Evolutionary conservation across 768 basidiomycete species (phyloP).

Genomic region (Rhodotorula kratochvilovae): DNA sequence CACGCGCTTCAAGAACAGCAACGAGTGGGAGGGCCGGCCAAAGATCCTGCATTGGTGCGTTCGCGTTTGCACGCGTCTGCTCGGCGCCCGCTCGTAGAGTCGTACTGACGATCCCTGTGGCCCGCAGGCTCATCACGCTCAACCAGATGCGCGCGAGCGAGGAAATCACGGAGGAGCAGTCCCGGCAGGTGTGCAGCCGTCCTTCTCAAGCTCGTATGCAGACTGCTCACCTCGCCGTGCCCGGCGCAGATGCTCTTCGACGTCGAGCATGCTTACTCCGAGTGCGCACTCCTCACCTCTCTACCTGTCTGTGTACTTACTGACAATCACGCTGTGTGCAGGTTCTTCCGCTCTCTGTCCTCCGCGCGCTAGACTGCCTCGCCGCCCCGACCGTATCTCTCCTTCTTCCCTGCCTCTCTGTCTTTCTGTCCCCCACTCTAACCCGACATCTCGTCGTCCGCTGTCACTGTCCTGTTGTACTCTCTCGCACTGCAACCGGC

Average conservation of each 20-base stretch:
- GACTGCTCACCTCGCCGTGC: neutral
- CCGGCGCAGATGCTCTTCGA: slow-evolving; percentile 76
- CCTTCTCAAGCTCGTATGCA: neutral
- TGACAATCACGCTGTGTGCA: neutral
- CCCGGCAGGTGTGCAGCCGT: slow-evolving; percentile 63
- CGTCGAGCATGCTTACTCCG: slow-evolving; percentile 80
- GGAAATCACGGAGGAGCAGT: slow-evolving; percentile 91
- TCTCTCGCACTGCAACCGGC: neutral
- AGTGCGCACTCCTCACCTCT: slow-evolving; percentile 69
- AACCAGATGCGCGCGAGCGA: slow-evolving; percentile 97
- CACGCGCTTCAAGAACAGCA: slow-evolving; percentile 87
- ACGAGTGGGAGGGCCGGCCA: slow-evolving; percentile 93
- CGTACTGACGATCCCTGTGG: neutral
- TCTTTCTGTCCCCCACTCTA: no score
- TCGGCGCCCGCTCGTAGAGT: no score
- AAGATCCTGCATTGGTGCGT: slow-evolving; percentile 86
- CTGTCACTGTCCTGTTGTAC: neutral
- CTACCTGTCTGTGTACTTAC: neutral
- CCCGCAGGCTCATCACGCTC: slow-evolving; percentile 84
- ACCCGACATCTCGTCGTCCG: no score
- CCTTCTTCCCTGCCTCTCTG: neutral
- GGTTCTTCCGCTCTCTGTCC: slow-evolving; percentile 35
- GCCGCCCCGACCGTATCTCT: neutral
- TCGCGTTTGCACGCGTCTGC: neutral
- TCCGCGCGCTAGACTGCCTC: neutral